Percentiles rank a stretch among this genome's conserved stretches.
Conservation (phyloP, 768 basidiomycete genomes). For the Termitomyces sp. region DNA sequence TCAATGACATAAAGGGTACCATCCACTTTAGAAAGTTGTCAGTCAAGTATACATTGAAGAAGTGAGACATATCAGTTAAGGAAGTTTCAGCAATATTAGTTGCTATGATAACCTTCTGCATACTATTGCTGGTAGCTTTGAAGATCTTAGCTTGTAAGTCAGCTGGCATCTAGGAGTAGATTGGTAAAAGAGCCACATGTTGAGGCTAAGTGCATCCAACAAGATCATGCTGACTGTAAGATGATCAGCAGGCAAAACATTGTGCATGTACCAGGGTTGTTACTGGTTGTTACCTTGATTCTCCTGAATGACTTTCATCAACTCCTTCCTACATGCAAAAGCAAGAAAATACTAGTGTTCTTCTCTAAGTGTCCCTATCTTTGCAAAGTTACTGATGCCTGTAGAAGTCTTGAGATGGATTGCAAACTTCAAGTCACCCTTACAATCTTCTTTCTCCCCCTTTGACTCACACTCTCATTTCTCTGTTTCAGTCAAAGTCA, state of each 20-base stretch:
- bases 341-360: conserved; percentile 97
- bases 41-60: conserved; percentile 7
- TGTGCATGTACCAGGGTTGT: neutral
- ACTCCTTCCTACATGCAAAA: conserved; percentile 93
- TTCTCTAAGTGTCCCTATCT: conserved; percentile 80
- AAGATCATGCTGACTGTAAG: conserved; percentile 74
- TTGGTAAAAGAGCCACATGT: conserved; percentile 96
- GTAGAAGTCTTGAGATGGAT: conserved; percentile 79
- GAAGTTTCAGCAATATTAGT: conserved; percentile 99
- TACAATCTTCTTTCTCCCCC: conserved; percentile 68
- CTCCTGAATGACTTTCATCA: conserved; percentile 84
- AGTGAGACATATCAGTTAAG: conserved; percentile 64
- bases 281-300: conserved; percentile 81
- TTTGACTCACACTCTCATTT: conserved; percentile 45
- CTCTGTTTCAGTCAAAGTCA: conserved; percentile 39
- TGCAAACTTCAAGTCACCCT: conserved; percentile 97
- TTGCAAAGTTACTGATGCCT: conserved; percentile 80
- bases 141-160: conserved; percentile 99
- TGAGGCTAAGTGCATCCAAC: conserved; percentile 98
- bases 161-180: conserved; percentile 99
- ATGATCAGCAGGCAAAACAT: conserved; percentile 1
- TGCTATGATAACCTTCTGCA: conserved; percentile 95
- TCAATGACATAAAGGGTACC: conserved; percentile 98
- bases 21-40: conserved; percentile 57
- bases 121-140: conserved; percentile 87